Conservation (phyloP, 129 eudicot species). For the sunflower (Helianthus annuus) region DNA sequence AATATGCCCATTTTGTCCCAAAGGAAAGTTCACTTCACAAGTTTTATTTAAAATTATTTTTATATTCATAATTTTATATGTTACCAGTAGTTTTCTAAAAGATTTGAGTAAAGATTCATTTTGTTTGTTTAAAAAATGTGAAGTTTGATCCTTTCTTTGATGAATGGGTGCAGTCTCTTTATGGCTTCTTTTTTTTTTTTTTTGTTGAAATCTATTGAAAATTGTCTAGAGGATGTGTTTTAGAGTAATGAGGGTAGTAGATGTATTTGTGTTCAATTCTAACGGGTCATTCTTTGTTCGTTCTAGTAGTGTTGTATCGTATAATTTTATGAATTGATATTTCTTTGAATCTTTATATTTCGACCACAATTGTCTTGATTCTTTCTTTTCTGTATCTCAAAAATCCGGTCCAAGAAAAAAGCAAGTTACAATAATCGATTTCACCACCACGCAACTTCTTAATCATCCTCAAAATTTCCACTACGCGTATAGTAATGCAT, state of each 20-base stretch:
- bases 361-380: background rate
- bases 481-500: too few relatives aligned
- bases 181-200: background rate
- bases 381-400: background rate
- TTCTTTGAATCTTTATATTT: background rate
- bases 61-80: background rate
- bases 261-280: constrained; percentile 10
- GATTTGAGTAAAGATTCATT: background rate
- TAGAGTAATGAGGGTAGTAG: background rate
- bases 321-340: background rate
- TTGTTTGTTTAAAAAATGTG: constrained; percentile 6
- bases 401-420: background rate
- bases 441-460: background rate
- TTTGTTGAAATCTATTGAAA: constrained; percentile 4
- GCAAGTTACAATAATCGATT: background rate
- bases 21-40: constrained; percentile 18
- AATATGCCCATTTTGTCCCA: constrained; percentile 14
- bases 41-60: background rate
- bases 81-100: constrained; percentile 9
- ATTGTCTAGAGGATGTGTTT: constrained; percentile 6
- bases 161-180: constrained; percentile 9
- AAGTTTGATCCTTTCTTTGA: constrained; percentile 7
- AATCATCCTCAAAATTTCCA: background rate
- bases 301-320: background rate
- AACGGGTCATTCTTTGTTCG: constrained; percentile 14